Evolutionary conservation across 2,329 filamentous ascomycete genomes (phyloP).

Genomic region (Colletotrichum sp.): DNA sequence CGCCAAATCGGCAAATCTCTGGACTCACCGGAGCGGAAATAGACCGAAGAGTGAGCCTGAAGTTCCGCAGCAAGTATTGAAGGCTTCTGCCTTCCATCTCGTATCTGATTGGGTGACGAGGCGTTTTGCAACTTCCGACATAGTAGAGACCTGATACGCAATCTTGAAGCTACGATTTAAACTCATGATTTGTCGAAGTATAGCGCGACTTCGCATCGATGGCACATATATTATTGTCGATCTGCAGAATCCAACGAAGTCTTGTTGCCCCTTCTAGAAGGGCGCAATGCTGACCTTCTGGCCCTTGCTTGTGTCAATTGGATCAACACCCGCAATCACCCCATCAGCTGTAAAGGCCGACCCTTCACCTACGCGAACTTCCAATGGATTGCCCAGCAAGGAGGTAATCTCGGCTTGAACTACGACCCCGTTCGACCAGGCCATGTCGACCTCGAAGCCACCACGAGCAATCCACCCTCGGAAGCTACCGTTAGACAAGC

Average conservation of each 20-base stretch:
- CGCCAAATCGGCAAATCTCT: not conserved
- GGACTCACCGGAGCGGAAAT: not conserved
- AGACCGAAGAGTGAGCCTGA: accelerated
- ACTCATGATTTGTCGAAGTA: too few relatives aligned
- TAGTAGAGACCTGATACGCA: too few relatives aligned
- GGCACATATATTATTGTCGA: too few relatives aligned
- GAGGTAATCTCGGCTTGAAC: slow-evolving; percentile 26
- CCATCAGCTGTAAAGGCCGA: not conserved
- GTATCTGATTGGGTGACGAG: too few relatives aligned
- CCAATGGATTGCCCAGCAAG: slow-evolving; percentile 22
- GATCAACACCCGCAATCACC: not conserved
- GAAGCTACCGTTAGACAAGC: slow-evolving; percentile 6
- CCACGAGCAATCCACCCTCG: slow-evolving; percentile 21
- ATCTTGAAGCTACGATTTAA: too few relatives aligned
- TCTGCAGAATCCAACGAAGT: too few relatives aligned
- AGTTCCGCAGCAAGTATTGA: not conserved
- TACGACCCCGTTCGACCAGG: slow-evolving; percentile 11
- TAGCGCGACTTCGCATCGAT: too few relatives aligned
- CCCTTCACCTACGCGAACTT: slow-evolving; percentile 23
- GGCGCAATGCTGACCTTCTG: not conserved
- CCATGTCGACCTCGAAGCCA: slow-evolving; percentile 21
- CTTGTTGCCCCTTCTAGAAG: not conserved
- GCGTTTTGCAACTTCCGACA: too few relatives aligned
- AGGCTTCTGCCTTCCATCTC: too few relatives aligned
- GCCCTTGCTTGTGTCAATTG: not conserved